Conservation (phyloP, 352 stramenopile genomes). For the Albugo candida region DNA sequence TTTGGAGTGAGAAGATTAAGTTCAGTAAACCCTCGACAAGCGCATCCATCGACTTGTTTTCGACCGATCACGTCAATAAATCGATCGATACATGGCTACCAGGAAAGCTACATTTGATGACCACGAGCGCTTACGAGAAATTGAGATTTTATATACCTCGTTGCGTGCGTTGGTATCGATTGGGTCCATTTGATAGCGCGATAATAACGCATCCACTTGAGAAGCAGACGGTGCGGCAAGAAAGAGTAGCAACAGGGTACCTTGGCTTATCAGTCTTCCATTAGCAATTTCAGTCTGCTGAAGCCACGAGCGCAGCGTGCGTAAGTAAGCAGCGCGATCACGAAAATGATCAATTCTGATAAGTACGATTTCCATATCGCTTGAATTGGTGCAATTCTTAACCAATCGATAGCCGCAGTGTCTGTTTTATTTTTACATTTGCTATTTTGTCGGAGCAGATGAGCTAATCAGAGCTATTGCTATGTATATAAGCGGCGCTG, state of each 20-base stretch:
- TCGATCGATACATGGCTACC: conserved; percentile 32
- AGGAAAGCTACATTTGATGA: not conserved
- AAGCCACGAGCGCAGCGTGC: conserved; percentile 34
- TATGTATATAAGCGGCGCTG: too few relatives aligned
- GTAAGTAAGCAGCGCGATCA: conserved; percentile 35
- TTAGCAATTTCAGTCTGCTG: conserved; percentile 20
- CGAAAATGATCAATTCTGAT: conserved; percentile 53
- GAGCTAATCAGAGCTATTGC: too few relatives aligned
- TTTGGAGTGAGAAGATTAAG: conserved; percentile 51
- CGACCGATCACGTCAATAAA: conserved; percentile 54
- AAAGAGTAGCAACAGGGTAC: conserved; percentile 40
- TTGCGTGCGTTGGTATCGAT: conserved; percentile 39
- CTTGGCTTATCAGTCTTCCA: conserved; percentile 40
- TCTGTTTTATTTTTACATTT: too few relatives aligned
- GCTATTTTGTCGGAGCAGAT: too few relatives aligned
- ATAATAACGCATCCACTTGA: conserved; percentile 25
- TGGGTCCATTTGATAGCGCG: conserved; percentile 17
- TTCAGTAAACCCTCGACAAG: conserved; percentile 52
- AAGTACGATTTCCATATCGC: conserved; percentile 10
- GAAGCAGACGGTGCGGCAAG: conserved; percentile 14
- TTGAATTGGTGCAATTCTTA: too few relatives aligned
- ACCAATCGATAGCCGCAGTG: too few relatives aligned
- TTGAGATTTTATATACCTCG: conserved; percentile 14
- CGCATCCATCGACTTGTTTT: conserved; percentile 16
- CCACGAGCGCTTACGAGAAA: too few relatives aligned